Conservation (phyloP, 306 rosid genomes). For the Vachellia collinsii region DNA sequence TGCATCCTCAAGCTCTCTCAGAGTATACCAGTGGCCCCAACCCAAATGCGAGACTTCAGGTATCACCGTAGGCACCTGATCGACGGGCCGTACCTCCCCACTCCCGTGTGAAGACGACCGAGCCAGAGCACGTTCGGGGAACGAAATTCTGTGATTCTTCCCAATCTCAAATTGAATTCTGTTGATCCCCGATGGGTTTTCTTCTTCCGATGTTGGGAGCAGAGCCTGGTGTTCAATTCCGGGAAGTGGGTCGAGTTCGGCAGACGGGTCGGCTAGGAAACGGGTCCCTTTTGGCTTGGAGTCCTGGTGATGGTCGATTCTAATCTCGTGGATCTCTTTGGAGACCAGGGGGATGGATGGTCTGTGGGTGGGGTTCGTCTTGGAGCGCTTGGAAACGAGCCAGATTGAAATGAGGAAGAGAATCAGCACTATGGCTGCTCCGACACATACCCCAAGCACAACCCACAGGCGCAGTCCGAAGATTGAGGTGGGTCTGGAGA, state of each 20-base stretch:
- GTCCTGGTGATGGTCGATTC: constrained; percentile 44
- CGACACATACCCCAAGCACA: constrained; percentile 61
- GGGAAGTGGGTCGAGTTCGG: constrained; percentile 50
- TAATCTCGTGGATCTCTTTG: constrained; percentile 71
- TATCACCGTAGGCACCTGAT: constrained; percentile 51
- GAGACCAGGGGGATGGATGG: constrained; percentile 55
- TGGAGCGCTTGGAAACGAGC: constrained; percentile 58
- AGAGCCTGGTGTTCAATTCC: constrained; percentile 54
- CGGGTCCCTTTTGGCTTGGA: constrained; percentile 39
- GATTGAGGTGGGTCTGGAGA: constrained; percentile 60
- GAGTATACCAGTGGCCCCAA: constrained; percentile 74
- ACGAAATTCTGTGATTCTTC: constrained; percentile 60
- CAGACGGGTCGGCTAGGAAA: constrained; percentile 36
- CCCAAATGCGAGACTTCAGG: constrained; percentile 76
- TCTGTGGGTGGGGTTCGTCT: constrained; percentile 35
- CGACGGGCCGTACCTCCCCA: constrained; percentile 55
- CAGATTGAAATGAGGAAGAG: constrained; percentile 59
- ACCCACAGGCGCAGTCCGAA: constrained; percentile 61
- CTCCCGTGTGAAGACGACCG: constrained; percentile 63
- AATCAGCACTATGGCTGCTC: constrained; percentile 64
- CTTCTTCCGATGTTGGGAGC: constrained; percentile 55
- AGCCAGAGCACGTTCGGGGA: constrained; percentile 50
- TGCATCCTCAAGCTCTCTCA: constrained; percentile 68
- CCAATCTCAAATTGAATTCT: constrained; percentile 63
- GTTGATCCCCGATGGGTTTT: constrained; percentile 44